Percentiles rank a stretch among this genome's conserved stretches.
These are phyloP conservation scores for Fraxinus latifolia DNA, from an alignment of 305 asterid genomes.

Conservation along the genomic window DNA sequence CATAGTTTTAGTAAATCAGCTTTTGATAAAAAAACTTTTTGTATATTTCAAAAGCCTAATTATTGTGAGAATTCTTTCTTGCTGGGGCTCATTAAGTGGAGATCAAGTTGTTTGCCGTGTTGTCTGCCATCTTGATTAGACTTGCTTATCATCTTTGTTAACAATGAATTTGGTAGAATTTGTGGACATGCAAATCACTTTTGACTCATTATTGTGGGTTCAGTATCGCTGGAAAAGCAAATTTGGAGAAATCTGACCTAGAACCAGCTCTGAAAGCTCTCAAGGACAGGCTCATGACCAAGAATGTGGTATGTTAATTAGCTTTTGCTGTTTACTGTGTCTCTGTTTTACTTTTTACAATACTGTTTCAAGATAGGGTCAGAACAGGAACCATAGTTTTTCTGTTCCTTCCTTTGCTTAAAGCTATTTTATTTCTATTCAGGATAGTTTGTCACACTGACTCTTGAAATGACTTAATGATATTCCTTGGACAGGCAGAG, in stretches of 20 bases:
- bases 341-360: background rate
- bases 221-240: constrained; percentile 92
- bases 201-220: constrained; percentile 14
- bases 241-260: constrained; percentile 79
- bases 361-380: background rate
- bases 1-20: background rate
- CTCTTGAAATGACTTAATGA: background rate
- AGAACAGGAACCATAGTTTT: background rate
- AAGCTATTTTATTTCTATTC: background rate
- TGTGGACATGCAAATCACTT: background rate
- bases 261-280: constrained; percentile 95
- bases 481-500: constrained; percentile 61
- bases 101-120: background rate
- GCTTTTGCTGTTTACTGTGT: background rate
- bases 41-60: background rate
- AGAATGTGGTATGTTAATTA: constrained; percentile 76
- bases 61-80: background rate
- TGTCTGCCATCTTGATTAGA: background rate
- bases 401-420: background rate
- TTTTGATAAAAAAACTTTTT: background rate
- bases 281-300: constrained; percentile 94
- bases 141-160: background rate
- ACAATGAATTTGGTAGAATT: background rate
- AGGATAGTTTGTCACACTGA: background rate
- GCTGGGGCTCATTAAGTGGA: background rate